These are phyloP conservation scores for Trichomonas vaginalis DNA, from an alignment of 208 protist genomes.

Conservation along the genomic window DNA sequence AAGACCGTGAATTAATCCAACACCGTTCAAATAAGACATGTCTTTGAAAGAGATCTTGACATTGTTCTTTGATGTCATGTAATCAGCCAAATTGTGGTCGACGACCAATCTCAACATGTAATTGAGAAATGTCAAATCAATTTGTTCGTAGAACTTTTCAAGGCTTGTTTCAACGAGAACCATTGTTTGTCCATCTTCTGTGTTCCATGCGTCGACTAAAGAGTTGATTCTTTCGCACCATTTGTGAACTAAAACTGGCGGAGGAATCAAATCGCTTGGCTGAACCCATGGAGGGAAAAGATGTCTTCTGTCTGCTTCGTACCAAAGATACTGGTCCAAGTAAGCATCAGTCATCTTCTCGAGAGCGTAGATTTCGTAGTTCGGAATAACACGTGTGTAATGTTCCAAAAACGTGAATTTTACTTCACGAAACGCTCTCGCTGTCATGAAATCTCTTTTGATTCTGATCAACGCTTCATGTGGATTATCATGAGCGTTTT, in stretches of 20 bases:
- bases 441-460: constrained; percentile 90
- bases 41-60: constrained; percentile 98
- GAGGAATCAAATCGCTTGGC: constrained; percentile 92
- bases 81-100: constrained; percentile 99
- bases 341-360: constrained; percentile 99
- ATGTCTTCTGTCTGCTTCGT: constrained; percentile 79
- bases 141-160: constrained; percentile 92
- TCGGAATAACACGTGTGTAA: constrained; percentile 94
- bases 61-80: constrained; percentile 99
- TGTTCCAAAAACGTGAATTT: constrained; percentile 98
- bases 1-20: constrained; percentile 93
- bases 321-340: constrained; percentile 99
- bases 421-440: constrained; percentile 95
- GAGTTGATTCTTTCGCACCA: constrained; percentile 99
- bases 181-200: constrained; percentile 78
- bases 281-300: constrained; percentile 99
- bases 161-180: constrained; percentile 91
- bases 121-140: constrained; percentile 98
- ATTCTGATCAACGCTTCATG: constrained; percentile 94
- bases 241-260: constrained; percentile 97
- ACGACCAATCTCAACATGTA: constrained; percentile 95
- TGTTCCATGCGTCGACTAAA: constrained; percentile 87
- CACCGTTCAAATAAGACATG: constrained; percentile 97
- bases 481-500: constrained; percentile 99
- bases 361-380: constrained; percentile 94